These are phyloP conservation scores for Apiotrichum domesticum DNA, from an alignment of 1,284 basidiomycete genomes.

Conservation along the genomic window DNA sequence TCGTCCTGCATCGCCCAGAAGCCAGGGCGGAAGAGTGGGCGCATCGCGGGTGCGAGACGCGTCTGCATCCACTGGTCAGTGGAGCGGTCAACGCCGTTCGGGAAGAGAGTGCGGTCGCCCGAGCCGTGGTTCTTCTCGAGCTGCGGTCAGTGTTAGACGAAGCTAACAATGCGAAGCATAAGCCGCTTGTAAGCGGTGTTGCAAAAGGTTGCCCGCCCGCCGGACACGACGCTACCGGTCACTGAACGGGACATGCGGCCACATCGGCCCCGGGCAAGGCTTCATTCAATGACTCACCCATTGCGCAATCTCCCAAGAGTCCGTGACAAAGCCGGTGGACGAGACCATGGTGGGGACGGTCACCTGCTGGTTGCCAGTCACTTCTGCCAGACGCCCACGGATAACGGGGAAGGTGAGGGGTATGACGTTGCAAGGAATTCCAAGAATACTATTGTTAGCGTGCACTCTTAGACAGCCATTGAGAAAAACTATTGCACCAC, in stretches of 20 bases:
- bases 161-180: too few species aligned
- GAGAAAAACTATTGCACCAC: too few species aligned
- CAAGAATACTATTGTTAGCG: conserved; percentile 19
- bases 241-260: too few species aligned
- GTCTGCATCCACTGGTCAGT: conserved; percentile 25
- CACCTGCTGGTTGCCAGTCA: conserved; percentile 29
- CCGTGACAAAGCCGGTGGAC: conserved; percentile 24
- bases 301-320: conserved; percentile 32
- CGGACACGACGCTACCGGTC: too few species aligned
- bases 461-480: too few species aligned
- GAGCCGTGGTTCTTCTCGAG: conserved; percentile 25
- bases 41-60: conserved; percentile 19
- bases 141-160: conserved; percentile 11
- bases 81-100: conserved; percentile 25
- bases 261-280: neutral
- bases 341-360: conserved; percentile 29
- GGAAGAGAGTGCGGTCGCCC: conserved; percentile 25
- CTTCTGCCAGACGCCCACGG: conserved; percentile 21
- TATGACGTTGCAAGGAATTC: conserved; percentile 12
- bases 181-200: too few species aligned
- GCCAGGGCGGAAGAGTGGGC: conserved; percentile 16
- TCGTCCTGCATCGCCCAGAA: conserved; percentile 6
- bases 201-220: too few species aligned
- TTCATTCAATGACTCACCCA: conserved; percentile 18
- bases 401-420: conserved; percentile 26